phyloP scores from a whole-genome alignment of 148 eudicot species.

The Rhododendron molle region DNA sequence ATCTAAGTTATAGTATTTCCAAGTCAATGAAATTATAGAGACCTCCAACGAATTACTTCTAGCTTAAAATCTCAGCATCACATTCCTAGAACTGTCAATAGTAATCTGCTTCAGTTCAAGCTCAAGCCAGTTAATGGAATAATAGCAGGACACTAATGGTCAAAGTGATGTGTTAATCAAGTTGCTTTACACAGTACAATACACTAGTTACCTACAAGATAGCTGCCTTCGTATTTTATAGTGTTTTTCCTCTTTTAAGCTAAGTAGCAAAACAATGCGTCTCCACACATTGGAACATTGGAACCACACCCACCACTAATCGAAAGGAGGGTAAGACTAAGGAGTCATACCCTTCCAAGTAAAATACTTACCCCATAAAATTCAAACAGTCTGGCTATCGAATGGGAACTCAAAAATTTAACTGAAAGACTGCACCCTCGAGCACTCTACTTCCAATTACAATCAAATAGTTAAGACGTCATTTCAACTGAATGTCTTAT shows the following conservation, averaged over 20 bases:
- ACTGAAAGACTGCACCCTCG: background rate
- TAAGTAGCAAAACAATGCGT: background rate
- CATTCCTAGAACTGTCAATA: background rate
- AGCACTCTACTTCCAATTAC: background rate
- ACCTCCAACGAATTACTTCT: background rate
- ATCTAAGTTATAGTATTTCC: background rate
- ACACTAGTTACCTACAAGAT: background rate
- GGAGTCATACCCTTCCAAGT: background rate
- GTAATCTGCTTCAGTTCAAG: background rate
- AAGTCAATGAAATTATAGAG: background rate
- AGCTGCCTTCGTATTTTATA: background rate
- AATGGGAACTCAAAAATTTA: background rate
- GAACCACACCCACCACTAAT: background rate
- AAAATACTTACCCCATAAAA: background rate
- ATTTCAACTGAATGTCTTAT: background rate
- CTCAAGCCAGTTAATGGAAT: background rate
- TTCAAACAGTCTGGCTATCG: background rate
- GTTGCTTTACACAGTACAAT: background rate
- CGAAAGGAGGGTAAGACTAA: background rate
- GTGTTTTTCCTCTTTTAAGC: background rate
- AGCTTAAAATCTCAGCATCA: background rate
- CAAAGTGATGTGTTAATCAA: background rate
- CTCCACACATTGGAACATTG: background rate
- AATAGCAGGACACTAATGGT: background rate
- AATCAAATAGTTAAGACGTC: background rate